Percentiles rank a stretch among this genome's conserved stretches.
Evolutionary conservation across 228 moss, liverwort and hornwort species (phyloP).

Genomic region (Sphagnum fallax): DNA sequence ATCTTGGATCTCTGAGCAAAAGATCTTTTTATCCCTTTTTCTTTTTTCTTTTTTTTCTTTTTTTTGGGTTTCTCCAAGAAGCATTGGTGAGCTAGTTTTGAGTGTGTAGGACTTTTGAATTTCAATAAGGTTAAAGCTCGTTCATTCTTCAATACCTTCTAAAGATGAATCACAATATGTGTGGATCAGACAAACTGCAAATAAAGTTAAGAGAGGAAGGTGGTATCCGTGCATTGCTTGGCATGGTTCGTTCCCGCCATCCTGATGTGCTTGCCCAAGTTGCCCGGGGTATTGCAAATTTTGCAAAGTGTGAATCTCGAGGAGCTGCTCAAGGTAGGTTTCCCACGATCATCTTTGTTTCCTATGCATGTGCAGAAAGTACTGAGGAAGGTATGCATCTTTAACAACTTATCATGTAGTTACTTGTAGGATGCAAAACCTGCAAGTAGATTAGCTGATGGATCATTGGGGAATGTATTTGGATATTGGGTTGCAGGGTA

Average conservation of each 20-base stretch:
- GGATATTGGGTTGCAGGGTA: slow-evolving; percentile 37
- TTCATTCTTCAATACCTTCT: too few species aligned
- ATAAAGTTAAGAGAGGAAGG: slow-evolving; percentile 92
- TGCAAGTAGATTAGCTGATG: too few species aligned
- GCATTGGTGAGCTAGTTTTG: background rate
- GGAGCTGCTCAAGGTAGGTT: slow-evolving; percentile 88
- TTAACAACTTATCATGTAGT: too few species aligned
- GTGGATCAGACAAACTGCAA: slow-evolving; percentile 77
- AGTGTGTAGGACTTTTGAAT: too few species aligned
- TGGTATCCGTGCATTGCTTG: slow-evolving; percentile 87
- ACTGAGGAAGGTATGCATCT: too few species aligned
- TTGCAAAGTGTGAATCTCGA: slow-evolving; percentile 95
- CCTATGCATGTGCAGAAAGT: too few species aligned
- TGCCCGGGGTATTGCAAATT: slow-evolving; percentile 88
- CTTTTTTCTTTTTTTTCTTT: background rate
- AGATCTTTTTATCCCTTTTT: background rate
- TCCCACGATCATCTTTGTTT: too few species aligned
- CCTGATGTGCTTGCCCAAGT: slow-evolving; percentile 82
- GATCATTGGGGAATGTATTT: too few species aligned
- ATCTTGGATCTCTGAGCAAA: background rate
- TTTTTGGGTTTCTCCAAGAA: too few species aligned
- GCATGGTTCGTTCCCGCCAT: slow-evolving; percentile 95
- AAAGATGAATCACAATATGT: background rate
- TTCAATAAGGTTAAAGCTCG: too few species aligned
- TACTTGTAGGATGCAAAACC: too few species aligned